Evolutionary conservation across 2,329 filamentous ascomycete species (phyloP).

Genomic region (Tympanopsis confertula): DNA sequence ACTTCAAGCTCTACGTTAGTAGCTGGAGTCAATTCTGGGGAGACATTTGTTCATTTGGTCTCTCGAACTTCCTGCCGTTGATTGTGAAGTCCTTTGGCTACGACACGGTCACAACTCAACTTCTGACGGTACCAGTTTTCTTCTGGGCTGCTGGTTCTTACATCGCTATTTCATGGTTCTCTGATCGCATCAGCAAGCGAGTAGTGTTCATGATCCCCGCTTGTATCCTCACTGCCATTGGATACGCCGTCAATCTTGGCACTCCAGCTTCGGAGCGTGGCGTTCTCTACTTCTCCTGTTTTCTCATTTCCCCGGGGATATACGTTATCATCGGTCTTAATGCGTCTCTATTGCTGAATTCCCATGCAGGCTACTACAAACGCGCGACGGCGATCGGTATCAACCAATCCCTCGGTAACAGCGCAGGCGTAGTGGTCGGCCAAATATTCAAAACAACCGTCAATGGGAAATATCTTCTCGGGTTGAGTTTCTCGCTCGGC

Average conservation of each 20-base stretch:
- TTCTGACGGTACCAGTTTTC: slow-evolving; percentile 45
- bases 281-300: too few species aligned
- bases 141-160: slow-evolving; percentile 33
- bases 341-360: too few species aligned
- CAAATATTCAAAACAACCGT: slow-evolving; percentile 20
- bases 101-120: slow-evolving; percentile 34
- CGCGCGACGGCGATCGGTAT: slow-evolving; percentile 32
- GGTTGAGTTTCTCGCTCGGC: slow-evolving; percentile 10
- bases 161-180: slow-evolving; percentile 28
- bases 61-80: slow-evolving; percentile 43
- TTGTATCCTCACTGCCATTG: too few species aligned
- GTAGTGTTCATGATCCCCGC: too few species aligned
- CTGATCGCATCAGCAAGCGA: too few species aligned
- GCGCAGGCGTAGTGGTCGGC: slow-evolving; percentile 28
- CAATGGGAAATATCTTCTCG: slow-evolving; percentile 17
- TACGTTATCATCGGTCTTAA: too few species aligned
- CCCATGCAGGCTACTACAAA: too few species aligned
- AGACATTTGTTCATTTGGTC: slow-evolving; percentile 41
- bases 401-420: slow-evolving; percentile 31
- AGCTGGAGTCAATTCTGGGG: slow-evolving; percentile 36
- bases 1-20: slow-evolving; percentile 38
- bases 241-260: too few species aligned
- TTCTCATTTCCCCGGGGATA: too few species aligned
- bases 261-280: too few species aligned
- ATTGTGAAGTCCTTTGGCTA: slow-evolving; percentile 41